Percentiles rank a stretch among this genome's conserved stretches.
These are phyloP conservation scores for Paspalum vaginatum DNA, from an alignment of 176 grass and related monocot genomes.

Conservation along the genomic window DNA sequence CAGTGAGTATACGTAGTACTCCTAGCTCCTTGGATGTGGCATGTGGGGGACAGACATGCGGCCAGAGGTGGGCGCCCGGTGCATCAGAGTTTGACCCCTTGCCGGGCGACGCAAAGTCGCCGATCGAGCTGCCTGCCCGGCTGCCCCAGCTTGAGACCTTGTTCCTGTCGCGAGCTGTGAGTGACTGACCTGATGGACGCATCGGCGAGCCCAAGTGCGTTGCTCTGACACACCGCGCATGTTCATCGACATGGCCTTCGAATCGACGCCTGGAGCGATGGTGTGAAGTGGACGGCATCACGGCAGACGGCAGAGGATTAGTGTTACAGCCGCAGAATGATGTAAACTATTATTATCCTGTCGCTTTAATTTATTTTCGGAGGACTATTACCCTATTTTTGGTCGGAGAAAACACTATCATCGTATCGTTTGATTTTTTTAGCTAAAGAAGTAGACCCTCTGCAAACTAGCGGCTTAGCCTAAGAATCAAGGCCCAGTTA, in stretches of 20 bases:
- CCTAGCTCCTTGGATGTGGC: neutral
- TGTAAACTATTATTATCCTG: neutral
- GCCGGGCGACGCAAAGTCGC: neutral
- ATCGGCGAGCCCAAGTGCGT: constrained; percentile 15
- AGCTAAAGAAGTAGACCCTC: too few relatives aligned
- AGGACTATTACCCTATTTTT: neutral
- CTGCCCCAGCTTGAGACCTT: neutral
- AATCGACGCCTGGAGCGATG: neutral
- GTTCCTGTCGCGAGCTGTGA: neutral
- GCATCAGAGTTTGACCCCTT: constrained; percentile 42
- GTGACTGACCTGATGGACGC: neutral
- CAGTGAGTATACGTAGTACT: neutral
- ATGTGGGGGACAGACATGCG: constrained; percentile 2
- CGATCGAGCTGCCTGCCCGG: constrained; percentile 4
- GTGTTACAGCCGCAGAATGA: neutral
- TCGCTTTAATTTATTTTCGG: neutral
- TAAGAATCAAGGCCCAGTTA: too few relatives aligned
- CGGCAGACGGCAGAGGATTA: neutral
- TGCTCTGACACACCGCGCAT: constrained; percentile 26
- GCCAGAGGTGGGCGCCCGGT: constrained; percentile 1
- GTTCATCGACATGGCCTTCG: constrained; percentile 5
- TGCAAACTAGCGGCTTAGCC: too few relatives aligned
- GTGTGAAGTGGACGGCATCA: neutral
- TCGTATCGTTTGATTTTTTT: neutral
- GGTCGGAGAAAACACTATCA: neutral